Evolutionary conservation across 2,329 filamentous ascomycete species (phyloP), one percentile per base, ranked within the genome.

Genomic region (Delphinella strobiligena): DNA sequence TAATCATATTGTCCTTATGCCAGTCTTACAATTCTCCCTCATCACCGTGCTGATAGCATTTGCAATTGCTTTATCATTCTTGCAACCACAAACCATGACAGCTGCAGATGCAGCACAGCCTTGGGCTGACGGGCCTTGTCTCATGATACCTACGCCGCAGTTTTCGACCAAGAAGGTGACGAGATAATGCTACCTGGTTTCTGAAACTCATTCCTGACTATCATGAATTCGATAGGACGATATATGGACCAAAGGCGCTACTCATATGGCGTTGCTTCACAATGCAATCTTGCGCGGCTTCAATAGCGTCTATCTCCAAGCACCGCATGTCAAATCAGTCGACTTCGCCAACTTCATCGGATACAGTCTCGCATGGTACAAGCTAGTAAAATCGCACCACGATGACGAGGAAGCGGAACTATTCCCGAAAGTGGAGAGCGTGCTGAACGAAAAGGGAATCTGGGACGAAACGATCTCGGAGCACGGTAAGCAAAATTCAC

Each of bases 271-370:
- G 5, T 50, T 59, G 29, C 51, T 63, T 9, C 61, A 64, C 48
- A 64, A 64, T 32, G 49, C 58, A 0, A 56, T 63, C 30, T 46
- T 64, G 5, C 51, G 61, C 27, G 59, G 58, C 29, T 62, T 59
- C 47, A 64, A 63, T 47, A 55, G 55, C 12, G 61, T 63, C 18
- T 62, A 61, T 40, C 49, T 55, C 1, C 61, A 64, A 51, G 56
- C 59, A 0, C 55, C 54, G 0, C 44, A 56, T 40, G 43, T 61
- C 5, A 49, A 45, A 34, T n/a, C 27, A 4, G 31, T 31, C 8
- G 38, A 40, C 17, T 31, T 30, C 16, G 12, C 22, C 17, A 32
- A 34, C 24, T 40, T 40, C 18, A 11, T 40, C 9, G 38, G 32
- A 8, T 40, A 40, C n/a, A 40, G 38, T 10, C 17, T 40, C 2